Evolutionary conservation across 164 flowering plant species (phyloP).

Genomic region (Nymphaea colorata): DNA sequence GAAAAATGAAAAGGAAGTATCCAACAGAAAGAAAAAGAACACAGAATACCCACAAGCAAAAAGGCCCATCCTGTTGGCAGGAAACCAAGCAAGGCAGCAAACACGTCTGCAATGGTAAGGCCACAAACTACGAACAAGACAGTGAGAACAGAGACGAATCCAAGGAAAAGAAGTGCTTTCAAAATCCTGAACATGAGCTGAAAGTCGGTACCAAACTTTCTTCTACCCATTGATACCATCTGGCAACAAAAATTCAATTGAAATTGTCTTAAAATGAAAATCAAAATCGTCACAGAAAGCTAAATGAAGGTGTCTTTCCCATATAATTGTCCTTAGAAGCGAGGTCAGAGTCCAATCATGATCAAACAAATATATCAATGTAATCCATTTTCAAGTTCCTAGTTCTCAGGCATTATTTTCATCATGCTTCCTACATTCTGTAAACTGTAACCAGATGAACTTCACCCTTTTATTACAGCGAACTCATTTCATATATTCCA

Average conservation of each 20-base stretch:
- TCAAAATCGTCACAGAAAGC: background rate
- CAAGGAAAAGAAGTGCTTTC: slow-evolving; percentile 81
- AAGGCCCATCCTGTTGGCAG: slow-evolving; percentile 96
- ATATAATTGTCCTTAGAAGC: background rate
- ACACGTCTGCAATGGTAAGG: slow-evolving; percentile 62
- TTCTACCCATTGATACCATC: slow-evolving; percentile 96
- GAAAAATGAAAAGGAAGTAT: background rate
- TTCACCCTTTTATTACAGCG: too few relatives aligned
- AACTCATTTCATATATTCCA: too few relatives aligned
- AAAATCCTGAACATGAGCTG: slow-evolving; percentile 96
- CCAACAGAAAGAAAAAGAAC: background rate
- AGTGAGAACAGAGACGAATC: slow-evolving; percentile 73
- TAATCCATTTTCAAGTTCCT: too few relatives aligned
- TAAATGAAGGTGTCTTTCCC: background rate
- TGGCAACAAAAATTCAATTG: slow-evolving; percentile 15
- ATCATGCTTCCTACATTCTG: too few relatives aligned
- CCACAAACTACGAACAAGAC: slow-evolving; percentile 73
- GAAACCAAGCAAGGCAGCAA: slow-evolving; percentile 75
- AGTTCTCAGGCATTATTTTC: too few relatives aligned
- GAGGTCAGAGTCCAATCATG: background rate
- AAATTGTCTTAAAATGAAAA: background rate
- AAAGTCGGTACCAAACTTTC: slow-evolving; percentile 76
- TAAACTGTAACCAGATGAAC: too few relatives aligned
- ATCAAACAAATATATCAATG: background rate
- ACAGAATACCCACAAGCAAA: slow-evolving; percentile 54